Conservation (phyloP, 192 early-diverging fungal species). For the Entomortierella parvispora region DNA sequence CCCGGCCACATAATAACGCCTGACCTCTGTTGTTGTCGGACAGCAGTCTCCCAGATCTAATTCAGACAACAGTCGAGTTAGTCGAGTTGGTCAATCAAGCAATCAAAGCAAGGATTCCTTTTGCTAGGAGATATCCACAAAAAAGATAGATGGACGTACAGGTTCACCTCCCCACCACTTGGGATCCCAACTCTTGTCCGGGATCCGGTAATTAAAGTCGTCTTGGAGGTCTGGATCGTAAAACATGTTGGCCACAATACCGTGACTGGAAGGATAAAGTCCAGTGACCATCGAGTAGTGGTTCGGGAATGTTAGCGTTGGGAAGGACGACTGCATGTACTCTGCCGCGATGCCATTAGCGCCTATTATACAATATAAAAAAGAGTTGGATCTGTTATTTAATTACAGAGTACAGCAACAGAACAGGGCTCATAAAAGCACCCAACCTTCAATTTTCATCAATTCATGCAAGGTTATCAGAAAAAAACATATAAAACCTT, state of each 20-base stretch:
- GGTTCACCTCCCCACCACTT: conserved; percentile 94
- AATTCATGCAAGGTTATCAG: no score
- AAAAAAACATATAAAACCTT: conserved; percentile 18
- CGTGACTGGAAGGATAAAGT: conserved; percentile 92
- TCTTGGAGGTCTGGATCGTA: conserved; percentile 77
- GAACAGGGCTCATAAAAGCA: background rate
- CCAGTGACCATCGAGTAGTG: conserved; percentile 93
- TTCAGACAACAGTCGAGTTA: background rate
- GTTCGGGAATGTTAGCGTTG: conserved; percentile 90
- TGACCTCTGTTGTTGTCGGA: conserved; percentile 70
- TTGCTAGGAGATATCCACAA: background rate
- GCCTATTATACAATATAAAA: conserved; percentile 30
- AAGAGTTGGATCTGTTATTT: no score
- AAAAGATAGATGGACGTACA: conserved; percentile 53
- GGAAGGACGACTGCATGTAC: conserved; percentile 78
- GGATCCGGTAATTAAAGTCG: conserved; percentile 82
- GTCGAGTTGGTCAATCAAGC: conserved; percentile 18
- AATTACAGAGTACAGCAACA: no score
- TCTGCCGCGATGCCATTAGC: conserved; percentile 61
- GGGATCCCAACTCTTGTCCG: conserved; percentile 64
- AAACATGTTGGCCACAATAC: conserved; percentile 90
- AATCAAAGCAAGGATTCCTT: background rate
- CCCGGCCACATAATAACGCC: conserved; percentile 93
- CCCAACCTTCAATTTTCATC: no score
- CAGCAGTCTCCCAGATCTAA: conserved; percentile 89